Base-by-base conservation (phyloP, 225 moss, liverwort and hornwort genomes). In the Thuidium tamariscinum region DNA sequence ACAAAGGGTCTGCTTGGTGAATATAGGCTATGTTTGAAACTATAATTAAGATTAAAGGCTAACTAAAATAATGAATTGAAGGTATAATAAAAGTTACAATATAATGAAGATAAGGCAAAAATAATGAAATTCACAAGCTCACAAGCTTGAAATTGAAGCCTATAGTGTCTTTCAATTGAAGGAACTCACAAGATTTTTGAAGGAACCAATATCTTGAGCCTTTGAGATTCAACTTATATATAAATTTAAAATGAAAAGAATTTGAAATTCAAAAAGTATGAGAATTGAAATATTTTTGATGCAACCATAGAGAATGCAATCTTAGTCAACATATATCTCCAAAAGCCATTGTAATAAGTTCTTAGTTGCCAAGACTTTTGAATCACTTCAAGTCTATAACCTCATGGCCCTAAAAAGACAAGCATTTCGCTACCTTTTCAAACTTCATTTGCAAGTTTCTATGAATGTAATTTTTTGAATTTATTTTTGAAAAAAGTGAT, bases 1-100 rank as follows among this genome's bases (percentile, higher is more conserved):
- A 49, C 3, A 20, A 12, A 20, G 3, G 9, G 0, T 11, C 0
- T 0, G 32, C 2, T 32, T 19, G 48, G 11, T 0, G 1, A 7
- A 20, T 3, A 34, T 12, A 32, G 4, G 7, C 1, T 30, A 0
- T 11, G 7, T 48, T 10, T 32, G 11, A 46, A 30, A 11, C 11
- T 11, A 46, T 15, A 1, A 42, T 5, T 70, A 16, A 42, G 27
- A 72, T 72, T 46, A 11, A 48, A 46, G 20, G 4, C 14, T 32
- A 3, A 14, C 6, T 30, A 62, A 62, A 14, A 1, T 62, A 16
- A 7, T 62, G 16, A 21, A 21, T 6, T 56, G 9, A 42, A 69
- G 14, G 5, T 1, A 37, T 0, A 6, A 56, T 7, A 9, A 52
- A 52, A 52, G 9, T 44, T 44, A 9, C 3, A 3, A 27, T 26